These are phyloP conservation scores for Petrea volubilis DNA, from an alignment of 257 asterid genomes.

Conservation along the genomic window DNA sequence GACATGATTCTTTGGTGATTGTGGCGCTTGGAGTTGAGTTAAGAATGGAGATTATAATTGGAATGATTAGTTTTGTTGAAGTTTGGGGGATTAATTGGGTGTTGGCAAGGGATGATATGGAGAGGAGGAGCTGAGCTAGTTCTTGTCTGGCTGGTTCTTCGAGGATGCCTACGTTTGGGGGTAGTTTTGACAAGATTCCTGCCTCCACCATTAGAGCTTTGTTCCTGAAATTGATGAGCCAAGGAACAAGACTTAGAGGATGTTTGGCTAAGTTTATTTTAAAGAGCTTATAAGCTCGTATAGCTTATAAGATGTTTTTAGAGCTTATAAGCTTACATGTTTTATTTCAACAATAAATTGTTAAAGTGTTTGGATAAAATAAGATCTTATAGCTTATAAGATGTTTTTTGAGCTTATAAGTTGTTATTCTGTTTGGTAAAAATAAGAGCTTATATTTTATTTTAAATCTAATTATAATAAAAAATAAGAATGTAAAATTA, in stretches of 20 bases:
- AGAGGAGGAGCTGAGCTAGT: conserved; percentile 46
- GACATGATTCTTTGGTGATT: conserved; percentile 41
- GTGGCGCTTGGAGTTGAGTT: conserved; percentile 32
- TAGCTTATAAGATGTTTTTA: no score
- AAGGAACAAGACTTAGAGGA: background rate
- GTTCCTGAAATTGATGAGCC: conserved; percentile 51
- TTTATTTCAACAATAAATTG: no score
- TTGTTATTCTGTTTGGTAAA: no score
- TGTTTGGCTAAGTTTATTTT: no score
- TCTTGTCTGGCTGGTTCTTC: conserved; percentile 46
- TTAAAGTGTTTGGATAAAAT: no score
- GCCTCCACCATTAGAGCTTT: conserved; percentile 67
- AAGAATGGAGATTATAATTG: conserved; percentile 42
- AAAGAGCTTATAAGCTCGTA: no score
- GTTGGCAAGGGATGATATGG: conserved; percentile 53
- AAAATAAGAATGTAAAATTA: no score
- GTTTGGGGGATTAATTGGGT: conserved; percentile 30
- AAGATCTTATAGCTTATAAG: no score
- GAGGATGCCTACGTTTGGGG: conserved; percentile 28
- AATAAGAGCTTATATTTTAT: no score
- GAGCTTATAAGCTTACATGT: no score
- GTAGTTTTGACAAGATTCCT: conserved; percentile 63
- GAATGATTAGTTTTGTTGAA: conserved; percentile 30
- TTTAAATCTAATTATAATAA: no score
- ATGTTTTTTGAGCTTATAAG: no score